Conservation (phyloP, 2,329 filamentous ascomycete genomes). For the Stylonectria norvegica region DNA sequence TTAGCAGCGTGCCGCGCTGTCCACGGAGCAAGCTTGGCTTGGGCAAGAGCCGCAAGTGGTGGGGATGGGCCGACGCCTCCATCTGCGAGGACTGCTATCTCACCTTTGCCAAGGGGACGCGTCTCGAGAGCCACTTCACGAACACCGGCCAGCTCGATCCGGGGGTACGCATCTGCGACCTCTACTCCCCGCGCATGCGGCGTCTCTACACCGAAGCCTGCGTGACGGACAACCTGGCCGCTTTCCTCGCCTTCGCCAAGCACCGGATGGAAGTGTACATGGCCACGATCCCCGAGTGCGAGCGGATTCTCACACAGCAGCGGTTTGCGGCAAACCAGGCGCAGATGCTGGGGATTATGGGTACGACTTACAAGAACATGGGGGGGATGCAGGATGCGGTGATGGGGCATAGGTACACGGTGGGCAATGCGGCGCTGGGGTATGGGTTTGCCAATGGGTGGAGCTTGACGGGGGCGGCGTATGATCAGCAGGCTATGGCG, state of each 20-base stretch:
- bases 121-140: slow-evolving; percentile 28
- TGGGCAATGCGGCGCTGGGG: slow-evolving; percentile 30
- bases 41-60: slow-evolving; percentile 26
- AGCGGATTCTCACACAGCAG: slow-evolving; percentile 26
- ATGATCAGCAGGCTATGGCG: slow-evolving; percentile 29
- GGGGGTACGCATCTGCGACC: slow-evolving; percentile 32
- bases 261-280: slow-evolving; percentile 29
- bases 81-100: slow-evolving; percentile 38
- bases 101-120: slow-evolving; percentile 29
- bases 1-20: slow-evolving; percentile 29
- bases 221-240: slow-evolving; percentile 16
- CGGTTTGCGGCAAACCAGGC: slow-evolving; percentile 25
- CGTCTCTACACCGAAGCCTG: slow-evolving; percentile 31
- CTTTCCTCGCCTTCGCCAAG: slow-evolving; percentile 25
- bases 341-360: slow-evolving; percentile 23
- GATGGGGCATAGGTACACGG: slow-evolving; percentile 23
- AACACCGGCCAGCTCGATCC: slow-evolving; percentile 21
- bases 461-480: slow-evolving; percentile 28
- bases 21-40: slow-evolving; percentile 11
- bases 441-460: slow-evolving; percentile 32
- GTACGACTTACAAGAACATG: slow-evolving; percentile 24
- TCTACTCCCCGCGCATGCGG: slow-evolving; percentile 38
- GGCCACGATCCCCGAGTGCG: slow-evolving; percentile 27
- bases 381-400: slow-evolving; percentile 16
- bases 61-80: slow-evolving; percentile 35